Conservation (phyloP, 2,329 filamentous ascomycete species). For the Alternaria burnsii region DNA sequence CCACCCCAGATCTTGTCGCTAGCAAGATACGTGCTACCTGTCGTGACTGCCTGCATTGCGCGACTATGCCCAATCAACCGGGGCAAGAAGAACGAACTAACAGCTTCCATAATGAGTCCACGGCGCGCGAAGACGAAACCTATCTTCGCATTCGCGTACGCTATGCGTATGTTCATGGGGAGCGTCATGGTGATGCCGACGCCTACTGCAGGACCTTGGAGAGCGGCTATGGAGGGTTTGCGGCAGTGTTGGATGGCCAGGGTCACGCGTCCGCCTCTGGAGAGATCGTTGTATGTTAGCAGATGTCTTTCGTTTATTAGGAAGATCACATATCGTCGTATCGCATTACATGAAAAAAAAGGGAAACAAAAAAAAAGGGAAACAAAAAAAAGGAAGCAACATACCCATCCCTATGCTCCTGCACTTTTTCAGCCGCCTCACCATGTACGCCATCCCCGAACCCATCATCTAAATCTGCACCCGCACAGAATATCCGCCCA, state of each 20-base stretch:
- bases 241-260: conserved; percentile 66
- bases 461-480: conserved; percentile 64
- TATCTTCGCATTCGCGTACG: conserved; percentile 67
- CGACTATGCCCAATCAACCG: conserved; percentile 71
- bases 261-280: conserved; percentile 55
- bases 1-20: conserved; percentile 61
- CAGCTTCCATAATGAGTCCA: conserved; percentile 76
- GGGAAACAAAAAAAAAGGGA: background rate
- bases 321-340: background rate
- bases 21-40: conserved; percentile 67
- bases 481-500: conserved; percentile 63
- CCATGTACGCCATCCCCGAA: conserved; percentile 56
- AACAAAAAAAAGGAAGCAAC: background rate
- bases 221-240: conserved; percentile 65
- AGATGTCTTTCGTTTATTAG: background rate
- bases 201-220: conserved; percentile 66
- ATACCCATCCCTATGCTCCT: conserved; percentile 64
- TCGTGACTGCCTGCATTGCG: conserved; percentile 72
- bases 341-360: background rate
- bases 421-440: conserved; percentile 53
- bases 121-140: conserved; percentile 78
- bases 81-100: conserved; percentile 75
- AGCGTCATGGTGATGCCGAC: conserved; percentile 68
- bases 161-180: conserved; percentile 64
- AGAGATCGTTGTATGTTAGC: background rate